Conservation (phyloP, 1,284 basidiomycete species). For the Pyrrhoderma noxium region DNA sequence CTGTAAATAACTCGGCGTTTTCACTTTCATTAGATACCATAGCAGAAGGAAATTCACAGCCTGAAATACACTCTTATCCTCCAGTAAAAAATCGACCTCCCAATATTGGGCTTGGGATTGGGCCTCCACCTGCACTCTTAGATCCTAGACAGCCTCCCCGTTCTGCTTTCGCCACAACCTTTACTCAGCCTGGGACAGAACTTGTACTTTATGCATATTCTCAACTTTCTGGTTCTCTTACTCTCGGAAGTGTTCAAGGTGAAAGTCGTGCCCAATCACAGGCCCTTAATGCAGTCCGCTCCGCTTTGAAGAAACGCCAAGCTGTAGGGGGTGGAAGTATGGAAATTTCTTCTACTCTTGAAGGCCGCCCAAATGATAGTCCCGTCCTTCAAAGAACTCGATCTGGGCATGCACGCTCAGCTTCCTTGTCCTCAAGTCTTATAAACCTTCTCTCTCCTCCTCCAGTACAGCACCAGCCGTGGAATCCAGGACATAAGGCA, state of each 20-base stretch:
- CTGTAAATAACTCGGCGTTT: constrained; percentile 50
- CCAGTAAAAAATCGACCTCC: constrained; percentile 26
- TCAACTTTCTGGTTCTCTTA: constrained; percentile 67
- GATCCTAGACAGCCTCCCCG: constrained; percentile 25
- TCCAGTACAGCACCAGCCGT: constrained; percentile 19
- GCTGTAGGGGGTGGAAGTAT: constrained; percentile 68
- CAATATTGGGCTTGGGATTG: constrained; percentile 39
- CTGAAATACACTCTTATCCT: constrained; percentile 20
- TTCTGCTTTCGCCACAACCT: constrained; percentile 32
- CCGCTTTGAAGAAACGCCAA: constrained; percentile 28
- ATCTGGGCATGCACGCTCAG: constrained; percentile 40
- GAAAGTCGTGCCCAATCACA: constrained; percentile 17
- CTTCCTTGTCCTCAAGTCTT: constrained; percentile 50
- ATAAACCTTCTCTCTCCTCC: constrained; percentile 45
- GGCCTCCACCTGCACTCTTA: constrained; percentile 26
- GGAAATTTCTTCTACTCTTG: constrained; percentile 53
- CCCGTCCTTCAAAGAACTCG: constrained; percentile 8
- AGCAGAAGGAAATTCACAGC: constrained; percentile 36
- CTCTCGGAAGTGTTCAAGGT: constrained; percentile 30
- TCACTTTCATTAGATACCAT: constrained; percentile 66
- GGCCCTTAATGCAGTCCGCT: constrained; percentile 10
- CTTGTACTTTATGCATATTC: constrained; percentile 84
- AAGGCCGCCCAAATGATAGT: constrained; percentile 17
- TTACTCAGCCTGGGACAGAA: constrained; percentile 45
- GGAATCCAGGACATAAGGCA: constrained; percentile 17